These are phyloP conservation scores for Carpinus fangiana DNA, from an alignment of 306 rosid genomes.

Conservation along the genomic window DNA sequence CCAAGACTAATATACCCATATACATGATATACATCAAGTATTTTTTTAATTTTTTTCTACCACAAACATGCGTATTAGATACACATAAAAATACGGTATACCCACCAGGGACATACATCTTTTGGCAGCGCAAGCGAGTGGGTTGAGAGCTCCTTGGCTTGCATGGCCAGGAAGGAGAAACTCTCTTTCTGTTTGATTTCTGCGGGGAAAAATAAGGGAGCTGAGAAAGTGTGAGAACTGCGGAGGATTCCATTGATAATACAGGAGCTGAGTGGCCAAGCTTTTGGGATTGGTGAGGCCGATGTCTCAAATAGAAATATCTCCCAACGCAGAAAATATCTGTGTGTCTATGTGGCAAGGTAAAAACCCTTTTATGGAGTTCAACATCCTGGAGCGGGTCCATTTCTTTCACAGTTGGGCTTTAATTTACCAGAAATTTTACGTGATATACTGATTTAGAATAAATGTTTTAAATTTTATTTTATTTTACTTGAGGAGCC, in stretches of 20 bases:
- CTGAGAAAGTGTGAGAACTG: slow-evolving; percentile 49
- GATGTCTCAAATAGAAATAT: slow-evolving; percentile 28
- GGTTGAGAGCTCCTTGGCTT: slow-evolving; percentile 41
- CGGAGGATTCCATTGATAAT: slow-evolving; percentile 62
- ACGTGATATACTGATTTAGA: no score
- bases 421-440: no score
- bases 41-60: no score
- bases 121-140: slow-evolving; percentile 61
- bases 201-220: slow-evolving; percentile 54
- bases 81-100: not conserved
- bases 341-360: slow-evolving; percentile 20
- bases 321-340: slow-evolving; percentile 47
- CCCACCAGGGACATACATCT: slow-evolving; percentile 95
- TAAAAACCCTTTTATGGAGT: not conserved
- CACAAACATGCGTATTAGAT: not conserved
- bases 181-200: slow-evolving; percentile 35
- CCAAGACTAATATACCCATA: not conserved
- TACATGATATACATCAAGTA: no score
- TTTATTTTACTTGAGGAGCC: no score
- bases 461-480: no score
- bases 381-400: slow-evolving; percentile 29
- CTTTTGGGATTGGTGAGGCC: not conserved
- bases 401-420: not conserved
- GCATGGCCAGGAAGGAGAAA: slow-evolving; percentile 40
- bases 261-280: slow-evolving; percentile 1